phyloP scores from a whole-genome alignment of 768 basidiomycete species.

The Russula vinacea region DNA sequence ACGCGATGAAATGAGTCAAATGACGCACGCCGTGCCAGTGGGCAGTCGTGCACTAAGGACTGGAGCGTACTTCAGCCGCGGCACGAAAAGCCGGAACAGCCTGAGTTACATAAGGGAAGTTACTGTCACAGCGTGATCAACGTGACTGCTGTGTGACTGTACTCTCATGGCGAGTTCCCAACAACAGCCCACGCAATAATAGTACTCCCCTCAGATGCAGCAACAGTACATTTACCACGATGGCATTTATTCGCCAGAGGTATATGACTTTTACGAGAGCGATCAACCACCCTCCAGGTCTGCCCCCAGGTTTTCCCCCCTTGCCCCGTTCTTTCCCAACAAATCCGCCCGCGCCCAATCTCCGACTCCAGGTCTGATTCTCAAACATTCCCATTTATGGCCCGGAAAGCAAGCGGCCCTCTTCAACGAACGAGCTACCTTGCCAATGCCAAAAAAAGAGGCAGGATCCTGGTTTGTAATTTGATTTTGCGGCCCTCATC shows the following conservation, averaged over 20 bases:
- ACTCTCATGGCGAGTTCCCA: too few species aligned
- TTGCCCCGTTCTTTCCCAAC: constrained; percentile 41
- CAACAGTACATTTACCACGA: constrained; percentile 25
- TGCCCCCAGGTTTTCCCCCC: too few species aligned
- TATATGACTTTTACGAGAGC: constrained; percentile 29
- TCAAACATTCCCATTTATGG: constrained; percentile 88
- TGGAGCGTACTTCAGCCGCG: too few species aligned
- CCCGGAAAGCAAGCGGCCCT: constrained; percentile 94
- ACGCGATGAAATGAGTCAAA: too few species aligned
- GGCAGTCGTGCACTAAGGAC: too few species aligned
- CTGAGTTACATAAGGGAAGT: too few species aligned
- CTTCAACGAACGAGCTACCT: constrained; percentile 88
- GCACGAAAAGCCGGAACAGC: too few species aligned
- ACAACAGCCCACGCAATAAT: neutral
- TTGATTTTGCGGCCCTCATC: constrained; percentile 98
- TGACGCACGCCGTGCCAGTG: too few species aligned
- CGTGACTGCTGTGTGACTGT: too few species aligned
- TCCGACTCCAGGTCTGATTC: constrained; percentile 62
- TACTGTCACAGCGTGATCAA: too few species aligned
- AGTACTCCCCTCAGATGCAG: constrained; percentile 22
- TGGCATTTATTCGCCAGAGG: constrained; percentile 15
- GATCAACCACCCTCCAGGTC: constrained; percentile 8
- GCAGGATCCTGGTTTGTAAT: constrained; percentile 94
- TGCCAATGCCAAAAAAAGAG: constrained; percentile 97
- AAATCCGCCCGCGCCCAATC: constrained; percentile 66